phyloP scores from a whole-genome alignment of 192 early-diverging fungal species.

The Mortierella claussenii region DNA sequence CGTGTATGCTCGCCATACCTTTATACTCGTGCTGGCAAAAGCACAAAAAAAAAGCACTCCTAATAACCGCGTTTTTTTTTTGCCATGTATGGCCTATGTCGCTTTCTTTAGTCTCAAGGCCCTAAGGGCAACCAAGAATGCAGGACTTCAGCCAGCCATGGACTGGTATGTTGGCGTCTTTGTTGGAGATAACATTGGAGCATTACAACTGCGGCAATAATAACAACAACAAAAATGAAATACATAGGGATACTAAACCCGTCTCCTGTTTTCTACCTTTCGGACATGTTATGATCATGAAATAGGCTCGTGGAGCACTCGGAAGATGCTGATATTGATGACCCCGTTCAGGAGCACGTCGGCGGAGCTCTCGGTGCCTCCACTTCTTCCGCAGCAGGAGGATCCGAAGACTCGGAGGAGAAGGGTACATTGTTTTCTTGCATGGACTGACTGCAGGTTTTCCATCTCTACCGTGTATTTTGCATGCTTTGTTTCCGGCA shows the following conservation, averaged over 20 bases:
- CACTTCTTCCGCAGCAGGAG: slow-evolving; percentile 19
- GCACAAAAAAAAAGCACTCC: background rate
- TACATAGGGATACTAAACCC: background rate
- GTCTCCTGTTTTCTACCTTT: too few relatives aligned
- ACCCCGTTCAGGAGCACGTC: slow-evolving; percentile 55
- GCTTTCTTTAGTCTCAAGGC: slow-evolving; percentile 62
- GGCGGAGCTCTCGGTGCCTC: slow-evolving; percentile 43
- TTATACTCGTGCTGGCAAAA: too few relatives aligned
- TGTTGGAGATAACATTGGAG: too few relatives aligned
- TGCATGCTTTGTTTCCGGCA: background rate
- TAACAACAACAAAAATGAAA: background rate
- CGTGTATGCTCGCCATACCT: too few relatives aligned
- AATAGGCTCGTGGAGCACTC: slow-evolving; percentile 77
- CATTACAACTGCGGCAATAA: background rate
- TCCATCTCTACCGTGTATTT: too few relatives aligned
- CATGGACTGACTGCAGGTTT: too few relatives aligned
- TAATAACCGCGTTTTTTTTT: background rate
- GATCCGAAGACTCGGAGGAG: slow-evolving; percentile 39
- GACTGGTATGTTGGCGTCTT: slow-evolving; percentile 76
- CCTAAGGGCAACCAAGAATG: slow-evolving; percentile 74
- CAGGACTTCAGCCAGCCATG: slow-evolving; percentile 86
- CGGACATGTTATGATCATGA: too few relatives aligned
- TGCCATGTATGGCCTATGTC: too few relatives aligned
- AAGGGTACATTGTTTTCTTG: slow-evolving; percentile 18
- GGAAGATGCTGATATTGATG: slow-evolving; percentile 77